These are phyloP conservation scores for Nakazawaea wickerhamii DNA, from an alignment of 805 yeast genomes.

Conservation along the genomic window DNA sequence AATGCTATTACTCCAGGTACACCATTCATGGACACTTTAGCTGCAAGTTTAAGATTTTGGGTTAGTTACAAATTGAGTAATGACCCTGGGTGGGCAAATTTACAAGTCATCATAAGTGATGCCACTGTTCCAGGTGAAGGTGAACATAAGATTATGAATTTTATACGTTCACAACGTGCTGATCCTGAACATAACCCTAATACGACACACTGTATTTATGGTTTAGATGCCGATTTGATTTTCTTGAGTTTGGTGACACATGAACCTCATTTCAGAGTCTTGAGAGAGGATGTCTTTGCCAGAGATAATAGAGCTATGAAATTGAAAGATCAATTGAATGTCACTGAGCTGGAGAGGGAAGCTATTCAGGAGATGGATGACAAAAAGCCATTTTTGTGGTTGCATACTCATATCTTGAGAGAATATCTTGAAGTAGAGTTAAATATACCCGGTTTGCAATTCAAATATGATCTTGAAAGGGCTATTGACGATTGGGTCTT, in stretches of 20 bases:
- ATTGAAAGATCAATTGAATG: conserved; percentile 43
- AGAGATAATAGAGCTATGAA: conserved; percentile 50
- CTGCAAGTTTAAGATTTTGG: conserved; percentile 83
- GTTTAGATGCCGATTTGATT: conserved; percentile 95
- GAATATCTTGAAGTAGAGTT: conserved; percentile 86
- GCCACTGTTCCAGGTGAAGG: conserved; percentile 99
- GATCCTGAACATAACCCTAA: conserved; percentile 88
- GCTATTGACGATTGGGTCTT: conserved; percentile 99
- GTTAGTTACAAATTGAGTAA: conserved; percentile 79
- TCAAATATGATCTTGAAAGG: conserved; percentile 82
- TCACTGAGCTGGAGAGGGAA: conserved; percentile 55
- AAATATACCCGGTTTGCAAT: conserved; percentile 59
- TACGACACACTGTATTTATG: conserved; percentile 93
- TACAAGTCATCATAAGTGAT: conserved; percentile 89
- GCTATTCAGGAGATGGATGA: conserved; percentile 36
- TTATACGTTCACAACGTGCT: conserved; percentile 82
- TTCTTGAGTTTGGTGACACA: conserved; percentile 95
- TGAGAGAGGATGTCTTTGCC: conserved; percentile 96
- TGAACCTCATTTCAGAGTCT: conserved; percentile 91
- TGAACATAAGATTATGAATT: conserved; percentile 97
- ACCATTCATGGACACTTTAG: conserved; percentile 91
- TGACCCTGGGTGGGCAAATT: conserved; percentile 90
- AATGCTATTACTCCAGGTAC: conserved; percentile 99
- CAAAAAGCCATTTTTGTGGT: conserved; percentile 88
- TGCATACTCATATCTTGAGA: conserved; percentile 80